Percentiles rank a stretch among this genome's conserved stretches.
Evolutionary conservation across 768 basidiomycete species (phyloP).

Genomic region (Pisolithus albus): DNA sequence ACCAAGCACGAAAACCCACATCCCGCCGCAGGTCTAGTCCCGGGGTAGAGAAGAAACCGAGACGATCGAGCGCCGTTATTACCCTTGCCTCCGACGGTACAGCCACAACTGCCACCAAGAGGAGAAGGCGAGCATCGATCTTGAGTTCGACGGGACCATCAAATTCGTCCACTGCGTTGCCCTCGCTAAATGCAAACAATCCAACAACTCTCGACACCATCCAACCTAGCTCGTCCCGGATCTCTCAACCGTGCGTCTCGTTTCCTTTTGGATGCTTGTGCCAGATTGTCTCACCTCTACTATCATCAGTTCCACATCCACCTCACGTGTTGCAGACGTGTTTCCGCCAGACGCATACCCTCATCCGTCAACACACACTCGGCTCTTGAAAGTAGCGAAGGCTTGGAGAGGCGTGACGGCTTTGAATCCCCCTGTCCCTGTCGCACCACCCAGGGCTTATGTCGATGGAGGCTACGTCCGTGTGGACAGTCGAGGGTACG

Average conservation of each 20-base stretch:
- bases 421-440: conserved; percentile 27
- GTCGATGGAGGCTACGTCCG: conserved; percentile 13
- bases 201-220: conserved; percentile 11
- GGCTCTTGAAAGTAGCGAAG: conserved; percentile 51
- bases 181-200: conserved; percentile 7
- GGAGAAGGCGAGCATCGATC: conserved; percentile 36
- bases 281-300: background rate
- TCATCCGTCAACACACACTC: conserved; percentile 36
- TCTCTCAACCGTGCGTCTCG: conserved; percentile 10
- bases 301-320: conserved; percentile 14
- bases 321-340: conserved; percentile 34
- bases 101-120: conserved; percentile 25
- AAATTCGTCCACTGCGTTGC: conserved; percentile 8
- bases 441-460: conserved; percentile 19
- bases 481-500: conserved; percentile 25
- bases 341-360: conserved; percentile 24
- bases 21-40: conserved; percentile 33
- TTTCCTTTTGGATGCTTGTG: background rate
- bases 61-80: conserved; percentile 27
- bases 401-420: conserved; percentile 68
- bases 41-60: conserved; percentile 33
- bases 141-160: conserved; percentile 13
- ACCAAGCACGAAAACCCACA: conserved; percentile 16
- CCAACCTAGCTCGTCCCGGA: conserved; percentile 3
- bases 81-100: conserved; percentile 29